Evolutionary conservation across 2,329 filamentous ascomycete species (phyloP).

Genomic region (Verticillium longisporum): DNA sequence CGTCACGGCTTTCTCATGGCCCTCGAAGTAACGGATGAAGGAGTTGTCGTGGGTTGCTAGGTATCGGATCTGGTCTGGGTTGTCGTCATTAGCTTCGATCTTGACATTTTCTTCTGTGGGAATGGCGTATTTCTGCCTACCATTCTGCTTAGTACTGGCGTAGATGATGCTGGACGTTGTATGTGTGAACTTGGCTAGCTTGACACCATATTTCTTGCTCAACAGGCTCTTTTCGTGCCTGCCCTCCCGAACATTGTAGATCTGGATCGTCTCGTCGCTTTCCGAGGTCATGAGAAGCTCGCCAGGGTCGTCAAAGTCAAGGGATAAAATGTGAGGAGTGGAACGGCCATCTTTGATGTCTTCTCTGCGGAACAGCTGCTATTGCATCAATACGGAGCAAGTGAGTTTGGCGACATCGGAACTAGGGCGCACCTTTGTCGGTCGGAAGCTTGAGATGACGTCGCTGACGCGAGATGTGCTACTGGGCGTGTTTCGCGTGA

Average conservation of each 20-base stretch:
- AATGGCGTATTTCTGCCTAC: conserved; percentile 34
- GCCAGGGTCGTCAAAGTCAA: conserved; percentile 95
- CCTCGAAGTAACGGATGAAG: conserved; percentile 93
- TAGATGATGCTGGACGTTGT: conserved; percentile 88
- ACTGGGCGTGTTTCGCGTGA: conserved; percentile 34
- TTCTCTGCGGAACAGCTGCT: conserved; percentile 53
- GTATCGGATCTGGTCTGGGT: conserved; percentile 54
- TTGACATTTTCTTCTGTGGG: not conserved
- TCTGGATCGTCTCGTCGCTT: conserved; percentile 90
- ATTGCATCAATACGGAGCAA: not conserved
- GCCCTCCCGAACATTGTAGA: conserved; percentile 90
- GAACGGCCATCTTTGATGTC: conserved; percentile 44
- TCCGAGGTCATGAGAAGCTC: conserved; percentile 87
- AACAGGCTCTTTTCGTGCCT: conserved; percentile 82
- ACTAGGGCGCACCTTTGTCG: conserved; percentile 58
- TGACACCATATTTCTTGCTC: conserved; percentile 95
- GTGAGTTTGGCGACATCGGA: not conserved
- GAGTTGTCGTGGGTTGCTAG: conserved; percentile 91
- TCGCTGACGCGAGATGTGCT: conserved; percentile 66
- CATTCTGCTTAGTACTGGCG: conserved; percentile 89
- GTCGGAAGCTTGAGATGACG: conserved; percentile 69
- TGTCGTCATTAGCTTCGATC: not conserved
- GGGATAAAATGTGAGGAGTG: conserved; percentile 68
- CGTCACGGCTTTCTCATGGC: conserved; percentile 80
- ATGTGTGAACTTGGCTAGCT: conserved; percentile 91